Base-by-base conservation (phyloP, 2,329 filamentous ascomycete genomes). In the Aaosphaeria arxii region DNA sequence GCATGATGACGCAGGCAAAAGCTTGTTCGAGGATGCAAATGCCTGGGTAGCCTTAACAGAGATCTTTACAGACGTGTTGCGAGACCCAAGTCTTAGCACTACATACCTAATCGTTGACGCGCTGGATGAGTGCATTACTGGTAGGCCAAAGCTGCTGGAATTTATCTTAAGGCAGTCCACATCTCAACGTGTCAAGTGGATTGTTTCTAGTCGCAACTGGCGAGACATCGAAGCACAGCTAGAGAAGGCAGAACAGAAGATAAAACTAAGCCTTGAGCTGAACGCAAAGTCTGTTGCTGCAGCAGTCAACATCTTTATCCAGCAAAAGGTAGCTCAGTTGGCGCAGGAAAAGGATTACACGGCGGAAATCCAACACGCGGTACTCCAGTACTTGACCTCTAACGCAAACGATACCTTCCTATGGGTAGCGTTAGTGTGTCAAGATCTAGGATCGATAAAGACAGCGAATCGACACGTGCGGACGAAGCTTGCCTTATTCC, bases 11-110 rank as follows among this genome's bases (percentile, higher is more conserved):
- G 56, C 52, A 0, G 72, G 73, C 1, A 60, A 61, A 44, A 38
- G 43, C 1, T 50, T 73, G 0, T 79, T 80, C 45, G 59, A 74
- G n/a, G 71, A 67, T 38, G 11, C 38, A 0, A 74, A 74, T 61
- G 61, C 67, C 2, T 75, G 67, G 63, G 31, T 57, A 35, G 56
- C 62, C 1, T 44, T 80, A 6, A 64, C 52, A 0, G 45, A 64
- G 1, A 70, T 78, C 2, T 63, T 80, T 0, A 50, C 29, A 1
- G 50, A 54, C 2, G 75, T 80, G 7, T 48, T 80, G 3, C 11
- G 64, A 11, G 70, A 77, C 45, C 47, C 50, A 2, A 56, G 7
- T 36, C 49, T 1, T 9, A 32, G 30, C 11, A 42, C 40, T 28
- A 54, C 43, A 32, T 54, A 52, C 43, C 39, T 54, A 3, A 30